Base-by-base conservation (phyloP, 495 filamentous ascomycete species). In the Ascodesmis nigricans region DNA sequence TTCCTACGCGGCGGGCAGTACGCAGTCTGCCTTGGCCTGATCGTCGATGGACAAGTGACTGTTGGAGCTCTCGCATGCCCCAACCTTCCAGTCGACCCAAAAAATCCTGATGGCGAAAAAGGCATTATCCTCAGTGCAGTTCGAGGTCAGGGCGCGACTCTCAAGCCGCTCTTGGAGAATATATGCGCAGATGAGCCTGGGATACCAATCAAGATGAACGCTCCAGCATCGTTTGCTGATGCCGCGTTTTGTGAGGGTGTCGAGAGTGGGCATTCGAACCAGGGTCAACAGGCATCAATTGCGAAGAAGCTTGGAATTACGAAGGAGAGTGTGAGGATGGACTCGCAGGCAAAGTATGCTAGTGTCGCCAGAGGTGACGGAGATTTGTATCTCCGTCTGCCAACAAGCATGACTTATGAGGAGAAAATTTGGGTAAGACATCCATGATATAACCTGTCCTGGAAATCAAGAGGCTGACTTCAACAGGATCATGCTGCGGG, bases 1-100 rank as follows among this genome's bases (percentile, higher is more conserved):
- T 99, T 99, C 58, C 62, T 99, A 33, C 66, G 87, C 31, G 90
- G 90, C n/a, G 87, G 80, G 11, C 87, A 99, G 58, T 99, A 99
- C 52, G 87, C 87, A 15, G 79, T 99, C 19, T 91, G 82, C 53
- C 65, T 99, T 1, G 87, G 67, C 21, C 57, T 99, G 47, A 75
- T 99, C 46, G 78, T 80, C 19, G 80, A 93, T 43, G 87, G 84
- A n/a, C 72, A 90, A 31, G 80, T 92, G 40, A 83, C 84, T 52
- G 79, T 90, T 33, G 87, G 84, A 33, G 90, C 84, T 31, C 65
- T 99, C 23, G 90, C 77, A 39, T 92, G 82, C 54, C 87, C 23
- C 11, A 25, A 25, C 11, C 23, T 11, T 11, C 23, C 6, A 25
- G 23, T 25, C 23, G 23, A 25, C 23, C 23, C 6, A 25, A 25